Conservation (phyloP, 2,329 filamentous ascomycete species). For the Beauveria sp. region DNA sequence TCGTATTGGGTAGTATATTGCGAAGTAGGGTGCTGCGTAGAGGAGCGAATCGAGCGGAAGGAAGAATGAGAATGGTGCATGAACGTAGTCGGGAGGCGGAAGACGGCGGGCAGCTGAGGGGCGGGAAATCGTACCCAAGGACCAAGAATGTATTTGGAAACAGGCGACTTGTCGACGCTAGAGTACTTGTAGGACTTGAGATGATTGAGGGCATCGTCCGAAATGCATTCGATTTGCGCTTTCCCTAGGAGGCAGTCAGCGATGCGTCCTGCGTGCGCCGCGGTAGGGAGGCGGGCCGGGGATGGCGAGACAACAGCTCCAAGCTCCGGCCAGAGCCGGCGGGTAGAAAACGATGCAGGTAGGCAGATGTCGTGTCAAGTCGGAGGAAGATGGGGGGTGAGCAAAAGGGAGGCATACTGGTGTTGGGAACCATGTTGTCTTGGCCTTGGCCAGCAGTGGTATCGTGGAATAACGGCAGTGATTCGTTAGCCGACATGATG, state of each 20-base stretch:
- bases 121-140: conserved; percentile 68
- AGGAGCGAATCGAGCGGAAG: neutral
- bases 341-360: neutral
- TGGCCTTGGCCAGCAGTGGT: neutral
- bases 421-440: conserved; percentile 10
- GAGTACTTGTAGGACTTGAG: conserved; percentile 97
- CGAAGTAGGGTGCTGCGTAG: neutral
- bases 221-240: conserved; percentile 65
- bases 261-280: neutral
- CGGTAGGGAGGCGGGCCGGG: neutral
- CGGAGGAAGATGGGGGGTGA: neutral
- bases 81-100: neutral
- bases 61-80: conserved; percentile 4
- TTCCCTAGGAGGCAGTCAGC: conserved; percentile 21
- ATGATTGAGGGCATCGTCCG: conserved; percentile 83
- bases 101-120: neutral
- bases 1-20: neutral
- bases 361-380: neutral
- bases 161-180: conserved; percentile 87
- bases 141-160: conserved; percentile 87
- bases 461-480: conserved; percentile 10
- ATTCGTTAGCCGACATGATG: conserved; percentile 11
- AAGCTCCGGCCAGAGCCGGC: neutral
- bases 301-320: neutral
- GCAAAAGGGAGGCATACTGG: conserved; percentile 2